Evolutionary conservation across 164 flowering plant genomes (phyloP).

Genomic region (grape (Vitis vinifera)): ASM3070453v1 NC_081809.1:6917001-6917500

Average conservation of each 20-base stretch:
- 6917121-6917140: not conserved
- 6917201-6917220: not conserved
- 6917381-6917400: slow-evolving; percentile 49
- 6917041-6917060: too few relatives aligned
- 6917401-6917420: slow-evolving; percentile 28
- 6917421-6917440: slow-evolving; percentile 37
- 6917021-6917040: not conserved
- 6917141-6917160: too few relatives aligned
- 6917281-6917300: not conserved
- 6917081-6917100: too few relatives aligned
- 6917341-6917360: slow-evolving; percentile 6
- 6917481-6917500: slow-evolving; percentile 12
- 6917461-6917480: slow-evolving; percentile 12
- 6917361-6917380: slow-evolving; percentile 19
- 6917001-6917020: not conserved
- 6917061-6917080: too few relatives aligned
- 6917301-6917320: not conserved
- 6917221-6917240: not conserved
- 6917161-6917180: not conserved
- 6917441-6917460: slow-evolving; percentile 11
- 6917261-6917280: not conserved
- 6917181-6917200: not conserved
- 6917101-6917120: too few relatives aligned
- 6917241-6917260: not conserved
- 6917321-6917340: not conserved